Base-by-base conservation (phyloP, 129 eudicot genomes). In the Rutidosis leptorrhynchoides region DNA sequence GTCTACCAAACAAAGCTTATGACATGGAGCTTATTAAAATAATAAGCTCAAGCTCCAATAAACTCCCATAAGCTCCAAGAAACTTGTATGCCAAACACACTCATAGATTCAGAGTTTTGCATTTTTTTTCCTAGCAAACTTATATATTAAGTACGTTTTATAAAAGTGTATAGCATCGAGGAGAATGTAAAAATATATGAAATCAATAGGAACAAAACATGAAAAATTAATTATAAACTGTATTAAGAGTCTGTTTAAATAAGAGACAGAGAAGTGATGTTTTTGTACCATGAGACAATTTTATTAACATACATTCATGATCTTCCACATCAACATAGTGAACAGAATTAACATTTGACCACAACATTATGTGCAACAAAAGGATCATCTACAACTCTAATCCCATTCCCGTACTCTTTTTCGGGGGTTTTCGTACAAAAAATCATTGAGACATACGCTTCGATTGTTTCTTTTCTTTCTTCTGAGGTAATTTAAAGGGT, bases 401-500 rank as follows among this genome's bases (percentile, higher is more conserved):
- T 72, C 69, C 62, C 68, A 28, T 60, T 55, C 72, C 62, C 55
- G 16, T 51, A 30, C 62, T 51, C 69, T 49, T 5, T 49, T 49
- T 1, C 12, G 24, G 55, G 53, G 8, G 16, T 48, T 48, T 49
- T 17, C 11, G 60, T 60, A 17, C 45, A 33, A 3, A 33, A 3
- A 29, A 60, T 64, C 71, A 75, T 40, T 37, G 68, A 14, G 79
- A 75, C 79, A 75, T 71, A 19, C 76, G 68, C 28, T 71, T 74
- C 89, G 92, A 82, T 32, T 81, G 90, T 49, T 82, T 85, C 80
- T 80, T 86, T 35, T 79, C 87, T 65, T 82, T 90, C 74, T 78
- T 93, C 62, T 85, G 96, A 69, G 84, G 83, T 62, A 93, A 74
- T 69, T 89, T 93, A 74, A 93, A 93, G 23, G 99, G 99, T 33